Evolutionary conservation across 768 basidiomycete genomes (phyloP).

Genomic region (Coprinellus aureogranulatus): DNA sequence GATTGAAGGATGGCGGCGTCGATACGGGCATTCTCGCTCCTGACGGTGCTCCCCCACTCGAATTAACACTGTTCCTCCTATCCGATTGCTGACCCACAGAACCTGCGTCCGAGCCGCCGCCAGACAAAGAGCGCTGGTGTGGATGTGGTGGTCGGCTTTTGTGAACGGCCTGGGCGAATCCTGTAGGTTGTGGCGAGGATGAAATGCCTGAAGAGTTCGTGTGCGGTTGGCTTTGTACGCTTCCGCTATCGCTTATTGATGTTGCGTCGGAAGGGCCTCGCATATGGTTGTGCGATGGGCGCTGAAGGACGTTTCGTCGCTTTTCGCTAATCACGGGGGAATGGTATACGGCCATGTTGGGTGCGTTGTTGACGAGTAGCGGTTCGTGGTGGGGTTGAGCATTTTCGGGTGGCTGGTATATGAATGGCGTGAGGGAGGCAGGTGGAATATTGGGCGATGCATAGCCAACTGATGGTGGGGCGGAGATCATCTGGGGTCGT

Average conservation of each 20-base stretch:
- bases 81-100: background rate
- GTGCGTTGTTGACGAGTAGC: background rate
- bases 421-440: background rate
- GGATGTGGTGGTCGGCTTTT: too few species aligned
- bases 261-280: background rate
- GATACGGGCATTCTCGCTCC: too few species aligned
- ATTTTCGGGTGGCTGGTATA: background rate
- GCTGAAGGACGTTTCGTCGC: background rate
- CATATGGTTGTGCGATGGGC: background rate
- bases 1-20: too few species aligned
- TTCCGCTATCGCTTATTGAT: background rate
- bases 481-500: background rate
- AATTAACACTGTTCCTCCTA: background rate
- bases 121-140: background rate
- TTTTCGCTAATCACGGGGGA: background rate
- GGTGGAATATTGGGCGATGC: background rate
- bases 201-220: background rate
- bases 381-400: background rate
- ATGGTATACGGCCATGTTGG: background rate
- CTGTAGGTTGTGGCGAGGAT: too few species aligned
- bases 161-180: too few species aligned
- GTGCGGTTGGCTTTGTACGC: background rate
- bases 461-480: background rate
- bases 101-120: background rate
- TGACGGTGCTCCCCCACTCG: too few species aligned